phyloP scores from a whole-genome alignment of 2,329 filamentous ascomycete genomes.

The Daldinia eschscholtzii region DNA sequence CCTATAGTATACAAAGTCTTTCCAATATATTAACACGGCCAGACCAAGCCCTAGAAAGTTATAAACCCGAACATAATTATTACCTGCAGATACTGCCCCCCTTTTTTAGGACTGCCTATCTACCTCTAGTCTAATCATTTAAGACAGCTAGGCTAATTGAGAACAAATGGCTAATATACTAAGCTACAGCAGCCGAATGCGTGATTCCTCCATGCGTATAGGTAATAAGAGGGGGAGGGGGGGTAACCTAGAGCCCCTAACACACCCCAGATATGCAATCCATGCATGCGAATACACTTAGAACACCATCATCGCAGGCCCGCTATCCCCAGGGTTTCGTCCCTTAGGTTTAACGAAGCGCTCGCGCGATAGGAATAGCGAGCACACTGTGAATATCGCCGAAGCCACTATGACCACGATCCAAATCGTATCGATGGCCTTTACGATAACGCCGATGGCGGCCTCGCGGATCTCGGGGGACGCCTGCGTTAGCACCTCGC shows the following conservation, averaged over 20 bases:
- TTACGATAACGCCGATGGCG: slow-evolving; percentile 28
- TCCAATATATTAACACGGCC: slow-evolving; percentile 3
- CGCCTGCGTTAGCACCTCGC: slow-evolving; percentile 29
- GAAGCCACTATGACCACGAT: slow-evolving; percentile 28
- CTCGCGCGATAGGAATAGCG: slow-evolving; percentile 23
- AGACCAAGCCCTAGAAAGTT: neutral
- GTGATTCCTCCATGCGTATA: neutral
- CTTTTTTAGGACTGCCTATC: slow-evolving; percentile 1
- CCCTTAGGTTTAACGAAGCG: slow-evolving; percentile 22
- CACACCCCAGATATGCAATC: neutral
- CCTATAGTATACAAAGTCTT: slow-evolving; percentile 1
- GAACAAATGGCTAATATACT: neutral
- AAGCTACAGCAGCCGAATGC: neutral
- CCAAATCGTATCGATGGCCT: slow-evolving; percentile 33
- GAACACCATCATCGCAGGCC: slow-evolving; percentile 20
- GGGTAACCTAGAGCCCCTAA: neutral
- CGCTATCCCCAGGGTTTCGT: neutral
- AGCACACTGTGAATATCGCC: slow-evolving; percentile 24
- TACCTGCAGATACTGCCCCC: neutral
- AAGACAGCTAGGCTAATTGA: neutral
- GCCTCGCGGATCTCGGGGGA: slow-evolving; percentile 27
- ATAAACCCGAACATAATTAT: neutral
- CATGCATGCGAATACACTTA: neutral
- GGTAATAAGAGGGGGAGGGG: neutral
- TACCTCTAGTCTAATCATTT: neutral